Evolutionary conservation across 352 stramenopile genomes (phyloP), one percentile per base, ranked within the genome.

Genomic region (Elongisporangium senticosum): DNA sequence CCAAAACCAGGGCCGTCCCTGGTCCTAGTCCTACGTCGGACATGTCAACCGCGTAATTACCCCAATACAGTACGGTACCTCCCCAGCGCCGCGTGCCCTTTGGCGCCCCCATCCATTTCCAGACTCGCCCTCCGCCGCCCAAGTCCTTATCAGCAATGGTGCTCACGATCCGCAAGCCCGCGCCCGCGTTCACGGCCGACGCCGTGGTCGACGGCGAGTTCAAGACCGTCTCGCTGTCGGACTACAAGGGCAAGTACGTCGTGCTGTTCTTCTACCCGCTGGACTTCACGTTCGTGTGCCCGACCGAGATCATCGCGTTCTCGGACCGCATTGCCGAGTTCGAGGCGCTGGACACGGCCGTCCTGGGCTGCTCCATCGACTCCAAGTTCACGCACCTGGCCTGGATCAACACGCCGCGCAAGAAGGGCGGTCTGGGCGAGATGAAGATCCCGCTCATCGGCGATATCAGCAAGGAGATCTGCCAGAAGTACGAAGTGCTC

Each of bases 181-280:
- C 85, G 19, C 85, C 85, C 20, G 69, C 72, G 43, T 95, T 95
- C 73, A 93, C 79, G 51, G 80, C 81, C 54, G 68, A 82, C 20
- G 86, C 86, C 43, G 80, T 96, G 20, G 72, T 96, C 17, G 58
- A 95, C 63, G 84, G 81, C 40, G 74, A 92, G 61, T 96, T 96
- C 71, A 87, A 87, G 74, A 80, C 71, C 37, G 58, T 97, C 33
- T 90, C 72, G 59, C 72, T 97, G 10, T 72, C 69, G 15, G 83
- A 97, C 62, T 97, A 94, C 77, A 82, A 80, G 51, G 88, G 88
- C 59, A 87, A 97, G 65, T 97, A 91, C 62, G 76, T 96, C 28
- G 87, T 96, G 56, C 81, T 97, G 19, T 96, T 97, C 83, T 97
- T 96, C 69, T 97, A 96, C 73, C 89, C 90, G 53, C 71, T 95